Conservation (phyloP, 768 basidiomycete species). For the Rhodotorula taiwanensis region DNA sequence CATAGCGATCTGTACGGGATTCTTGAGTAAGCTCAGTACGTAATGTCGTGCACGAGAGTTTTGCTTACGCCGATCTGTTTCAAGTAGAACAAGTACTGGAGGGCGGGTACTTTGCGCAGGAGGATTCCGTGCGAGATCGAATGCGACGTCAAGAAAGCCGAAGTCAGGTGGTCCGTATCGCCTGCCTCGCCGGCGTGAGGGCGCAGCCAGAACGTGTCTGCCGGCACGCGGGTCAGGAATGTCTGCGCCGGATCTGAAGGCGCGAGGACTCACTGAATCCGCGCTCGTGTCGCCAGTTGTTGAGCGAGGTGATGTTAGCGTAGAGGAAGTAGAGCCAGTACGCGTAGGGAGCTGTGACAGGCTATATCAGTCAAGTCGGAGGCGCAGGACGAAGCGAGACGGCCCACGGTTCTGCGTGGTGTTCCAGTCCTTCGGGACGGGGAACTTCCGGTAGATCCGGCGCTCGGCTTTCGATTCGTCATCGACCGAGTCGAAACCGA, state of each 20-base stretch:
- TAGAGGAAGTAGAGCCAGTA: constrained; percentile 93
- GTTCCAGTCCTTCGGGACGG: constrained; percentile 72
- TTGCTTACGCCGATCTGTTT: constrained; percentile 63
- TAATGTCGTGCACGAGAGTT: neutral
- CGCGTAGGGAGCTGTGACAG: constrained; percentile 6
- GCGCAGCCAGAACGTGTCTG: constrained; percentile 92
- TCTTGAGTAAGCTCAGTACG: too few relatives aligned
- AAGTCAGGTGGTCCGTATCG: constrained; percentile 92
- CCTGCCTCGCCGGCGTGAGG: constrained; percentile 98
- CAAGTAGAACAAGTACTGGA: constrained; percentile 95
- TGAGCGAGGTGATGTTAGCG: constrained; percentile 89
- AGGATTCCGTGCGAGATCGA: constrained; percentile 99
- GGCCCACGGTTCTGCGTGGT: constrained; percentile 79
- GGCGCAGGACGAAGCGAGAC: constrained; percentile 46
- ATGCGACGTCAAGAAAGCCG: constrained; percentile 91
- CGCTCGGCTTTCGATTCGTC: constrained; percentile 93
- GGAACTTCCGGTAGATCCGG: constrained; percentile 67
- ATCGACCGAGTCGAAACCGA: constrained; percentile 98
- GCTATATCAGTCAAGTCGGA: neutral
- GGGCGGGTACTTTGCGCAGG: constrained; percentile 89
- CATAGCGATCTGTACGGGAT: constrained; percentile 68
- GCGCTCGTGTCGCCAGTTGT: constrained; percentile 77
- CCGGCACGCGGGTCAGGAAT: constrained; percentile 4
- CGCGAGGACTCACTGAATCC: constrained; percentile 71
- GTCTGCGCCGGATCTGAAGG: neutral